These are phyloP conservation scores for Cryphonectria radicalis DNA, from an alignment of 2,329 filamentous ascomycete genomes.

Conservation along the genomic window DNA sequence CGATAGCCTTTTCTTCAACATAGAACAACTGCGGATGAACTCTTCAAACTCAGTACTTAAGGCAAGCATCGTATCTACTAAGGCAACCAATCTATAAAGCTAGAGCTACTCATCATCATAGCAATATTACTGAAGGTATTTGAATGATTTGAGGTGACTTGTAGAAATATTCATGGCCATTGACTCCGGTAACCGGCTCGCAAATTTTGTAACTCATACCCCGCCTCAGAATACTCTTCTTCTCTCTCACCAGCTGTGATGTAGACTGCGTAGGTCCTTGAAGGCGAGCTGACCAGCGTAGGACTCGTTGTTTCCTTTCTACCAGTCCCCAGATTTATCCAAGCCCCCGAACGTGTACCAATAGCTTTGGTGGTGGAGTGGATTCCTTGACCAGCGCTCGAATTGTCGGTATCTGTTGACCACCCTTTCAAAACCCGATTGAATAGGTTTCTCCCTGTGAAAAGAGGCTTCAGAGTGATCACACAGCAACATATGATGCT, in stretches of 20 bases:
- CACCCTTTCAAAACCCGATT: background rate
- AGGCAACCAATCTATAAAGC: background rate
- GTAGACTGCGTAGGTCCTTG: background rate
- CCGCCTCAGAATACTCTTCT: background rate
- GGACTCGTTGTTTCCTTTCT: background rate
- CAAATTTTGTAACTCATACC: background rate
- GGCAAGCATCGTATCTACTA: background rate
- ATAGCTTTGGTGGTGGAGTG: background rate
- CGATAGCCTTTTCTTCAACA: too few species aligned
- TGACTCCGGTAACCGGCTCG: background rate
- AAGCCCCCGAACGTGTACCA: background rate
- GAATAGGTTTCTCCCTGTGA: background rate
- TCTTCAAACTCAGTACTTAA: too few species aligned
- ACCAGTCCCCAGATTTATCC: background rate
- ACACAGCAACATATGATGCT: constrained; percentile 1
- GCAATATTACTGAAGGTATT: background rate
- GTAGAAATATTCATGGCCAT: background rate
- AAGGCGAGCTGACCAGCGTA: background rate
- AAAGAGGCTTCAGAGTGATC: background rate
- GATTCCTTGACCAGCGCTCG: background rate
- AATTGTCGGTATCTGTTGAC: background rate
- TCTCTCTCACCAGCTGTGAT: background rate
- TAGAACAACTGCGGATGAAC: too few species aligned
- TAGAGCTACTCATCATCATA: background rate
- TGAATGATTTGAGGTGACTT: background rate